These are phyloP conservation scores for Fusarium pseudograminearum DNA, from an alignment of 2,329 filamentous ascomycete species.

Conservation along the genomic window DNA sequence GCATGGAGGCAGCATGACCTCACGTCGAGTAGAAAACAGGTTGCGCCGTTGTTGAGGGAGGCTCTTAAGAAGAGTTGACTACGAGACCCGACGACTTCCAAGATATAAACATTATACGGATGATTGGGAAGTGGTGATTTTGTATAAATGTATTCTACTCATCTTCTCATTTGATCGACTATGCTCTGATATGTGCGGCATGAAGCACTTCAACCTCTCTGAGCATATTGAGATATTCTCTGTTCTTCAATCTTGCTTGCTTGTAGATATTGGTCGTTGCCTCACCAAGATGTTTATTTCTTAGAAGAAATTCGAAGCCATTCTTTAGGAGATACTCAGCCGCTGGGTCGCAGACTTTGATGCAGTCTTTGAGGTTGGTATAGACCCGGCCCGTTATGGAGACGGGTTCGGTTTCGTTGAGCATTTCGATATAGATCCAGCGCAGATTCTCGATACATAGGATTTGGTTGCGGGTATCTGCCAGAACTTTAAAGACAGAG, in stretches of 20 bases:
- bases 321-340: slow-evolving; percentile 46
- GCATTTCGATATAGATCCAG: slow-evolving; percentile 71
- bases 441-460: slow-evolving; percentile 62
- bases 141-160: slow-evolving; percentile 5
- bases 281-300: neutral
- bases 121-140: neutral
- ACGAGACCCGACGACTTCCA: neutral
- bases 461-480: slow-evolving; percentile 56
- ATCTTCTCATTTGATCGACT: no score
- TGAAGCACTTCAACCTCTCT: slow-evolving; percentile 48
- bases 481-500: slow-evolving; percentile 63
- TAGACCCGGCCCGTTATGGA: slow-evolving; percentile 58
- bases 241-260: slow-evolving; percentile 40
- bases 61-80: slow-evolving; percentile 56
- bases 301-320: neutral
- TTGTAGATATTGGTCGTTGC: slow-evolving; percentile 11
- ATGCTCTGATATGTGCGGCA: neutral
- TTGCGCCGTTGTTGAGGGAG: slow-evolving; percentile 74
- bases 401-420: slow-evolving; percentile 65
- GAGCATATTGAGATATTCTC: slow-evolving; percentile 52
- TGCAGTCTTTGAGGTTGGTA: slow-evolving; percentile 64
- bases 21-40: slow-evolving; percentile 74
- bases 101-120: slow-evolving; percentile 15
- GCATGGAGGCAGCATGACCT: slow-evolving; percentile 76
- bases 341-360: slow-evolving; percentile 65